phyloP scores from a whole-genome alignment of 371 early-diverging fungal species.

The Rhizopus sp. region DNA sequence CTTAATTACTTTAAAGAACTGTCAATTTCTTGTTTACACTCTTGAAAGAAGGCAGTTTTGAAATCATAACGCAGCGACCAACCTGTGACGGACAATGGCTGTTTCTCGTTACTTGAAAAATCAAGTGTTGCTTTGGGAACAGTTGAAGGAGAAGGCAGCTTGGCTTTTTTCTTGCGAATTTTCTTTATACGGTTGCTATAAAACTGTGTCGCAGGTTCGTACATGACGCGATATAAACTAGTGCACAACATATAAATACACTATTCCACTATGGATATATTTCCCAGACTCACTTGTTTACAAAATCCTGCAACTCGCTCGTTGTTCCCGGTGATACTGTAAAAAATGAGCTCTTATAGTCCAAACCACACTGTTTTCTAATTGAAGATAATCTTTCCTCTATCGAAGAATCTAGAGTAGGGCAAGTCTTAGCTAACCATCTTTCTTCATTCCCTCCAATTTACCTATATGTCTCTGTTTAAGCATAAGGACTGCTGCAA shows the following conservation, averaged over 20 bases:
- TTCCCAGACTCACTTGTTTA: conserved; percentile 53
- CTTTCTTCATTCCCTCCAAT: background rate
- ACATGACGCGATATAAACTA: conserved; percentile 67
- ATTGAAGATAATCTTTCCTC: conserved; percentile 68
- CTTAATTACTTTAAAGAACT: conserved; percentile 61
- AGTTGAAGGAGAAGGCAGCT: conserved; percentile 56
- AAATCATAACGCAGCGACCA: conserved; percentile 86
- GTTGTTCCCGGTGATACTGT: conserved; percentile 54
- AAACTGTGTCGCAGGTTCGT: conserved; percentile 68
- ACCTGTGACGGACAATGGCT: conserved; percentile 59
- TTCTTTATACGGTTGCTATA: conserved; percentile 77
- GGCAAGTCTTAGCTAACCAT: too few relatives aligned
- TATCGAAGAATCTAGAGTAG: conserved; percentile 48
- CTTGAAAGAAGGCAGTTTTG: conserved; percentile 77
- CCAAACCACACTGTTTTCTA: conserved; percentile 67
- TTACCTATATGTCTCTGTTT: conserved; percentile 58
- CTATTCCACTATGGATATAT: background rate
- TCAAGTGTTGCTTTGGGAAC: conserved; percentile 27
- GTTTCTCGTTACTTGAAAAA: conserved; percentile 36
- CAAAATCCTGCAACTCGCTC: conserved; percentile 65
- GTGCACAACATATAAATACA: background rate
- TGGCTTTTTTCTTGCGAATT: conserved; percentile 69
- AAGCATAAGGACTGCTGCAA: conserved; percentile 70
- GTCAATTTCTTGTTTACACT: conserved; percentile 80
- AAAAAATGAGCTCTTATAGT: conserved; percentile 65